Percentiles rank a stretch among this genome's conserved stretches.
Evolutionary conservation across 2,329 filamentous ascomycete genomes (phyloP).

Genomic region (Coniochaeta ligniaria): DNA sequence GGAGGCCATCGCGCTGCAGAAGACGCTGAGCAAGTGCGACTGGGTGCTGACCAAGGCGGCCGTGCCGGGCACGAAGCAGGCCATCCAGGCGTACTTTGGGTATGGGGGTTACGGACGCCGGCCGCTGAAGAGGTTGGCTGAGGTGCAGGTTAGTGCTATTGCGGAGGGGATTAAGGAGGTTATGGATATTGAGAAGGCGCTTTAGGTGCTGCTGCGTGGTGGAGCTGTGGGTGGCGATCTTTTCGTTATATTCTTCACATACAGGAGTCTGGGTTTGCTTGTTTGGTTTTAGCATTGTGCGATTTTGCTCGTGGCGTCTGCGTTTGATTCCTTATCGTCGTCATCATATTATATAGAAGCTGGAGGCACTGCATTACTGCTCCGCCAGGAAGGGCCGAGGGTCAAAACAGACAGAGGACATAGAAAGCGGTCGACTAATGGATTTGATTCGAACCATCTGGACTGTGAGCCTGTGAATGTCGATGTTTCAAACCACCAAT

Average conservation of each 20-base stretch:
- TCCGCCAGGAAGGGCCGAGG: not conserved
- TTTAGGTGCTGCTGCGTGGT: slow-evolving; percentile 25
- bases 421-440: not conserved
- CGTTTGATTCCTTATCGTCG: not conserved
- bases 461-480: not conserved
- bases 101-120: slow-evolving; percentile 72
- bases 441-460: not conserved
- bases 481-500: no score
- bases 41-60: slow-evolving; percentile 79
- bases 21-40: slow-evolving; percentile 69
- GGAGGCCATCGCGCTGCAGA: slow-evolving; percentile 70
- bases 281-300: not conserved
- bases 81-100: slow-evolving; percentile 72
- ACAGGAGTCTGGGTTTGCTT: not conserved
- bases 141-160: slow-evolving; percentile 45
- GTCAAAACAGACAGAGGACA: not conserved
- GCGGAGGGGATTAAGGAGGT: slow-evolving; percentile 52
- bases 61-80: slow-evolving; percentile 80
- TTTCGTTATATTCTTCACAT: not conserved
- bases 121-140: slow-evolving; percentile 60
- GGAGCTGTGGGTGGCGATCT: not conserved
- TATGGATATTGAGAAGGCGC: slow-evolving; percentile 56
- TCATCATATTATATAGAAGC: not conserved
- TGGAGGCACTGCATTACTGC: not conserved
- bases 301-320: not conserved